phyloP scores from a whole-genome alignment of 2,329 filamentous ascomycete genomes.

The Aspergillus uvarum region DNA sequence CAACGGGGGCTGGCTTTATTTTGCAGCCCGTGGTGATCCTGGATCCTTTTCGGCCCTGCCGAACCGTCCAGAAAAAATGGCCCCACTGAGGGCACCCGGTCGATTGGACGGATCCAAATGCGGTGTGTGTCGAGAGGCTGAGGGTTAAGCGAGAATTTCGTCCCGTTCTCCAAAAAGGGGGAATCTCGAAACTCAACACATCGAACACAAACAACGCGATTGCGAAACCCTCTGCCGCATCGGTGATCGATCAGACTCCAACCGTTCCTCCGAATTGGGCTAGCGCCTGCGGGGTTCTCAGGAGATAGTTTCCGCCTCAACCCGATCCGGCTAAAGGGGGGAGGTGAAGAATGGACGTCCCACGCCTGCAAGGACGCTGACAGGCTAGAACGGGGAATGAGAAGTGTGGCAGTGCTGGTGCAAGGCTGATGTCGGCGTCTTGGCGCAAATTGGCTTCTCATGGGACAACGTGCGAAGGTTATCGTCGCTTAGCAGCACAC shows the following conservation, averaged over 20 bases:
- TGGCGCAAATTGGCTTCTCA: not conserved
- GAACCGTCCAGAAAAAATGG: not conserved
- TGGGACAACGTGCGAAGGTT: too few species aligned
- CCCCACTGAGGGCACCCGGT: not conserved
- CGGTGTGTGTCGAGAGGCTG: not conserved
- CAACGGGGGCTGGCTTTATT: not conserved
- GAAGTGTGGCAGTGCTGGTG: not conserved
- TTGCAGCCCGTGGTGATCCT: not conserved
- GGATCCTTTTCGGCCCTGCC: not conserved
- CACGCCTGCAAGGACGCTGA: not conserved
- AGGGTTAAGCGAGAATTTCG: not conserved
- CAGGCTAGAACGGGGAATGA: not conserved
- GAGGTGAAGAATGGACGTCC: not conserved
- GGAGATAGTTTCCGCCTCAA: not conserved
- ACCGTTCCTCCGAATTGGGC: not conserved
- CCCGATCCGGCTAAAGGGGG: not conserved
- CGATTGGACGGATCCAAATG: not conserved
- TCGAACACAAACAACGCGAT: too few species aligned
- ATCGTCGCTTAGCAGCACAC: too few species aligned
- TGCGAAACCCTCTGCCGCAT: not conserved
- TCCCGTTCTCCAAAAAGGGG: not conserved
- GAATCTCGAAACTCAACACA: not conserved
- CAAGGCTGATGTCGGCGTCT: not conserved
- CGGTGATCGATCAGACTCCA: not conserved
- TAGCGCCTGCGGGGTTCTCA: not conserved